phyloP scores from a whole-genome alignment of 192 early-diverging fungal genomes.

The Rhizoclosmatium sp. region DNA sequence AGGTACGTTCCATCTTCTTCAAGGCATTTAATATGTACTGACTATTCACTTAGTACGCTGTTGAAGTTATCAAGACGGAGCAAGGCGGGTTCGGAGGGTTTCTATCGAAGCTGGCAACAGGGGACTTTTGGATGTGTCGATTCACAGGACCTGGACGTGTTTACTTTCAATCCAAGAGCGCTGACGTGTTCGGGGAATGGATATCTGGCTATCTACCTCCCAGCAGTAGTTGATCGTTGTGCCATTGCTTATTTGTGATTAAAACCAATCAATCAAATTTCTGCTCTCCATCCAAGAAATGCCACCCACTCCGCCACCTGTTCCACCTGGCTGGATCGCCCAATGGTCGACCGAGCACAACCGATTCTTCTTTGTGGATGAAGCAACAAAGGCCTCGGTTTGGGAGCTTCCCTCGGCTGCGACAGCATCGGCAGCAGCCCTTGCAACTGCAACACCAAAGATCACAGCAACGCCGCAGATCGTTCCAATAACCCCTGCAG shows the following conservation, averaged over 20 bases:
- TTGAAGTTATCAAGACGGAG: neutral
- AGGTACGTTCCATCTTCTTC: neutral
- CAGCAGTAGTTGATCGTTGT: neutral
- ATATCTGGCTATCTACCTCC: neutral
- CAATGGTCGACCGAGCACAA: too few relatives aligned
- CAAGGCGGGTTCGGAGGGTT: conserved; percentile 10
- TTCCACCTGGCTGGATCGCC: neutral
- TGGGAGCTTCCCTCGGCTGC: too few relatives aligned
- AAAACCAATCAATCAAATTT: too few relatives aligned
- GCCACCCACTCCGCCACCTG: neutral
- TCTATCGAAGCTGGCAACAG: neutral
- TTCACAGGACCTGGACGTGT: conserved; percentile 21
- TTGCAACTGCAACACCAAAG: conserved; percentile 43
- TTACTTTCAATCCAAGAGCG: conserved; percentile 16
- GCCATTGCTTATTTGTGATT: neutral
- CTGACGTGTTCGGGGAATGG: conserved; percentile 10
- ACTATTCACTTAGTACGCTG: neutral
- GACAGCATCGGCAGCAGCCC: conserved; percentile 45
- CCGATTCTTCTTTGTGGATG: too few relatives aligned
- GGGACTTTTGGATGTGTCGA: conserved; percentile 12
- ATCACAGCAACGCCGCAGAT: conserved; percentile 39
- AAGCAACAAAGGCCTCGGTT: too few relatives aligned
- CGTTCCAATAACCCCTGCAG: conserved; percentile 45
- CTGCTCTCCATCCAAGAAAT: too few relatives aligned
- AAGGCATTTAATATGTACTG: neutral